Conservation (phyloP, 768 basidiomycete genomes). For the Mycena vitilis region DNA sequence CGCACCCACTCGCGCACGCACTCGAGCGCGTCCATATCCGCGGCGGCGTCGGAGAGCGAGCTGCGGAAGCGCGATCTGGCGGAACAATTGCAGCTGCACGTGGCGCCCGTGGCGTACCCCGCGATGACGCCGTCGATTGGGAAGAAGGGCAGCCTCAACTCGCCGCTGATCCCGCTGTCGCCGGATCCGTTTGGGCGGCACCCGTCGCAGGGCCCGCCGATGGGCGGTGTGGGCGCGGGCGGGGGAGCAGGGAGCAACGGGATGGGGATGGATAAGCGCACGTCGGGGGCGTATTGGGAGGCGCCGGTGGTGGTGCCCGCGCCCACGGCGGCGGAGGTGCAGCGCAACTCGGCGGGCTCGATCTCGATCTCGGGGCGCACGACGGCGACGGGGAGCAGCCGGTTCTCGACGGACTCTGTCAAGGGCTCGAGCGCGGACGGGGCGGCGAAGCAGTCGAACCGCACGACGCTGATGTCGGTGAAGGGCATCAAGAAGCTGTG, state of each 20-base stretch:
- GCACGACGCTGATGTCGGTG: slow-evolving; percentile 74
- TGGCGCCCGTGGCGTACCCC: slow-evolving; percentile 48
- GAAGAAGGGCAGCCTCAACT: slow-evolving; percentile 48
- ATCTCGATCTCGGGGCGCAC: slow-evolving; percentile 20
- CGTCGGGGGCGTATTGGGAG: slow-evolving; percentile 59
- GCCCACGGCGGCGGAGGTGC: slow-evolving; percentile 39
- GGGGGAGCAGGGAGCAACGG: neutral
- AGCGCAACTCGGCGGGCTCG: slow-evolving; percentile 32
- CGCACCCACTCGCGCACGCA: no score
- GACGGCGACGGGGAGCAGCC: slow-evolving; percentile 55
- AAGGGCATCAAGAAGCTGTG: slow-evolving; percentile 82
- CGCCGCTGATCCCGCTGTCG: slow-evolving; percentile 83
- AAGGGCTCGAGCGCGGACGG: slow-evolving; percentile 48
- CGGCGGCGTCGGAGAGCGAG: slow-evolving; percentile 58
- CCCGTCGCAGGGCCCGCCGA: slow-evolving; percentile 53
- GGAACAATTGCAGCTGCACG: slow-evolving; percentile 42
- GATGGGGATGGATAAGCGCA: slow-evolving; percentile 25
- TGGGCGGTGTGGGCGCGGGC: no score
- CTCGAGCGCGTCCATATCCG: slow-evolving; percentile 17
- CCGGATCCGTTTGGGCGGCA: slow-evolving; percentile 86
- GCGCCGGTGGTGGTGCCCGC: slow-evolving; percentile 33
- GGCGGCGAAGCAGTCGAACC: slow-evolving; percentile 52
- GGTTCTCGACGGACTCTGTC: slow-evolving; percentile 83
- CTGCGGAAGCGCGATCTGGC: slow-evolving; percentile 62
- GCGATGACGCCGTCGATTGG: slow-evolving; percentile 43